Evolutionary conservation across 441 rosid species (phyloP).

Genomic region (Jatropha podagrica): DNA sequence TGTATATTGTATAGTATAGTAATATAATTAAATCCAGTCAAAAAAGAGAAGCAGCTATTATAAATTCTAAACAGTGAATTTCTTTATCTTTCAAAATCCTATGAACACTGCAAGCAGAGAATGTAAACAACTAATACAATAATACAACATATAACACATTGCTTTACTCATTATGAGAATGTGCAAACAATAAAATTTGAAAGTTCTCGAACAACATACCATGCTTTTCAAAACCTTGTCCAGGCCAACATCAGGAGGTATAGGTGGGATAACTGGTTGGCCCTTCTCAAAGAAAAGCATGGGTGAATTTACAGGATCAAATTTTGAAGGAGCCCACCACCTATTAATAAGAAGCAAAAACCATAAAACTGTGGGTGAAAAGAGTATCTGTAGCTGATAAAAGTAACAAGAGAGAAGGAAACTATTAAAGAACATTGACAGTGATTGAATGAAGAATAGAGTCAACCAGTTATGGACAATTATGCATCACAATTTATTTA

Average conservation of each 20-base stretch:
- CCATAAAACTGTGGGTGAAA: slow-evolving; percentile 1
- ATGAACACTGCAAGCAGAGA: background rate
- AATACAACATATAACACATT: background rate
- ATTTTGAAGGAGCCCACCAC: slow-evolving; percentile 98
- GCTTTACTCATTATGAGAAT: background rate
- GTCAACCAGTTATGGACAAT: background rate
- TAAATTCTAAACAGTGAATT: background rate
- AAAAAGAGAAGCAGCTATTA: background rate
- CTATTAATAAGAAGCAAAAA: slow-evolving; percentile 33
- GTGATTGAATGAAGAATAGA: slow-evolving; percentile 3
- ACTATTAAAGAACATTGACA: background rate
- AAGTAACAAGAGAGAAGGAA: background rate
- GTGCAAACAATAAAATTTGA: background rate
- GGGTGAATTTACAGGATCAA: slow-evolving; percentile 76
- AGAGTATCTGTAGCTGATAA: background rate
- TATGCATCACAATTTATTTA: background rate
- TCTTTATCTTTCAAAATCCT: background rate
- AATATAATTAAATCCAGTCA: background rate
- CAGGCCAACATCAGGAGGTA: slow-evolving; percentile 62
- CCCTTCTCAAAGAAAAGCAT: slow-evolving; percentile 87
- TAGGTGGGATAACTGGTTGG: slow-evolving; percentile 63
- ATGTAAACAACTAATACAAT: background rate
- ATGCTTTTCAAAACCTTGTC: slow-evolving; percentile 65
- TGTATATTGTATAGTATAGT: background rate
- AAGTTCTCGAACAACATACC: slow-evolving; percentile 40